Base-by-base conservation (phyloP, 345 rosid genomes). In the Physaria fendleri region DNA sequence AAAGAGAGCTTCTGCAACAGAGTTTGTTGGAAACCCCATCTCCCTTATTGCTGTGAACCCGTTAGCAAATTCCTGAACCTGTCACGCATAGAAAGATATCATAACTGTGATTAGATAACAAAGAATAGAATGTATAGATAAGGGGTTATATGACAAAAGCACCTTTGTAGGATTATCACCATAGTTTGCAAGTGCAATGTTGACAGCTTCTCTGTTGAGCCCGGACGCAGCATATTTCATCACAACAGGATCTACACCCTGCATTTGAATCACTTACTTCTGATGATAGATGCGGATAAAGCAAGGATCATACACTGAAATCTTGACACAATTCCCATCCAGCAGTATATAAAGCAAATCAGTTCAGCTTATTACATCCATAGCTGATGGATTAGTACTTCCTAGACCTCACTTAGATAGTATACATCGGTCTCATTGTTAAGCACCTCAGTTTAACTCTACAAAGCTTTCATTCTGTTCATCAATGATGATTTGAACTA, bases 91-190 rank as follows among this genome's bases (percentile, higher is more conserved):
- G 14, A 46, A 15, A n/a, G n/a, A n/a, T n/a, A n/a, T n/a, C n/a
- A n/a, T n/a, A n/a, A 40, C 23, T 9, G 27, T 30, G 14, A 28
- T 46, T 25, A 55, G 27, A 54, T n/a, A n/a, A n/a, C n/a, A n/a
- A 46, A 11, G 45, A 68, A 44, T 2, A 21, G 6, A 30, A 29
- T 27, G 37, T 6, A 20, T 15, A 53, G 0, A 6, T 11, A 20
- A 14, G 37, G 23, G 18, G 37, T 10, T 33, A 6, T 2, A 15
- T n/a, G 15, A 14, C 35, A 8, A 8, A 51, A 38, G 5, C 61
- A 88, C 98, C 92, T 88, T 85, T 6, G 85, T 71, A 43, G 90
- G 90, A 75, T 84, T 79, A 66, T 91, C 98, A 58, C 98, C 96
- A 56, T 81, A 91, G 71, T 76, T 87, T 47, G 93, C 83, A 56